Evolutionary conservation across 768 basidiomycete genomes (phyloP).

Genomic region (Melanogaster broomeanus): DNA sequence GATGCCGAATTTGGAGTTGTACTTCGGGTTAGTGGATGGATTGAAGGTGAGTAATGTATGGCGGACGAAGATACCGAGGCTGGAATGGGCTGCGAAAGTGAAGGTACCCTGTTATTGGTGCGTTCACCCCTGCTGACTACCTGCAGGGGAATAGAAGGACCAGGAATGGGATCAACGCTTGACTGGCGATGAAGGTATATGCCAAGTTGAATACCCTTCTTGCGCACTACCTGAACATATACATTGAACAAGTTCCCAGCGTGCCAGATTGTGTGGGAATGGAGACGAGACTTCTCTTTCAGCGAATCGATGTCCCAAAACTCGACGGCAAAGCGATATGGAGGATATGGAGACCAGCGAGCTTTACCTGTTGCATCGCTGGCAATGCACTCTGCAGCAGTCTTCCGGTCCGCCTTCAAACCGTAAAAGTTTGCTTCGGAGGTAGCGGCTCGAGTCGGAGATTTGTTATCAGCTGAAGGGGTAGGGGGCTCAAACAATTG

Average conservation of each 20-base stretch:
- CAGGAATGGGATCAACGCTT: conserved; percentile 76
- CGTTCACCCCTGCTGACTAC: conserved; percentile 28
- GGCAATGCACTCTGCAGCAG: conserved; percentile 42
- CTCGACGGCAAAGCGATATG: conserved; percentile 84
- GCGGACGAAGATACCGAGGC: conserved; percentile 26
- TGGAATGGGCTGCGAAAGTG: conserved; percentile 33
- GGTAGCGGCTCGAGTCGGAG: conserved; percentile 28
- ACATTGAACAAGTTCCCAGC: conserved; percentile 88
- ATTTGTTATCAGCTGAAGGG: conserved; percentile 20
- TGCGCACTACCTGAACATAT: conserved; percentile 85
- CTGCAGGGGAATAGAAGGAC: conserved; percentile 55
- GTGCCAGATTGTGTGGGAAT: conserved; percentile 88
- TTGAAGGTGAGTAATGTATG: conserved; percentile 46
- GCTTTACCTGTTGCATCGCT: conserved; percentile 44
- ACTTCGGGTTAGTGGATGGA: conserved; percentile 46
- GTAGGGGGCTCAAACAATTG: conserved; percentile 56
- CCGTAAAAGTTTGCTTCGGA: conserved; percentile 67
- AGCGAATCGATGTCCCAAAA: conserved; percentile 86
- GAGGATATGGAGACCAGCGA: conserved; percentile 73
- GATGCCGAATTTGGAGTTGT: conserved; percentile 40
- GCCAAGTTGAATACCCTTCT: conserved; percentile 81
- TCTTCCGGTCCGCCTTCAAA: conserved; percentile 47
- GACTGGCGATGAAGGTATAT: conserved; percentile 90
- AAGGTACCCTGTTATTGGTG: conserved; percentile 30
- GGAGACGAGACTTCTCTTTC: conserved; percentile 80